Conservation (phyloP, 768 basidiomycete species). For the Panaeolus cyanescens region DNA sequence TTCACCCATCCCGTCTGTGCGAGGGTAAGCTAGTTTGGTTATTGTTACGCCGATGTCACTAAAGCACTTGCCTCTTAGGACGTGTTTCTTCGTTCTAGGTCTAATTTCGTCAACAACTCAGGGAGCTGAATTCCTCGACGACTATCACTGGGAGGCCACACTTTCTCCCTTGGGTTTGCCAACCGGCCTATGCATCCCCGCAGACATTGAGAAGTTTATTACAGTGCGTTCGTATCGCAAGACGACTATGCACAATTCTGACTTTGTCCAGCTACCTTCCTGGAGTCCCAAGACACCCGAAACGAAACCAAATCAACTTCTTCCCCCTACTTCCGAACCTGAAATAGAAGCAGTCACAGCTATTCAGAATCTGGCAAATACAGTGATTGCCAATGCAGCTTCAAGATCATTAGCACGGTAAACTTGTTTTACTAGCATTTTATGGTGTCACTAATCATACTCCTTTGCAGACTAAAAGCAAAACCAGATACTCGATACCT, state of each 20-base stretch:
- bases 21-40: conserved; percentile 71
- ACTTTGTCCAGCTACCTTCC: conserved; percentile 59
- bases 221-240: conserved; percentile 49
- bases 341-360: conserved; percentile 87
- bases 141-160: conserved; percentile 93
- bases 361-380: conserved; percentile 92
- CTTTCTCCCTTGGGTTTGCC: conserved; percentile 82
- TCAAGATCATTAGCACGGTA: conserved; percentile 88
- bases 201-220: conserved; percentile 80
- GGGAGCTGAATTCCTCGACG: conserved; percentile 92
- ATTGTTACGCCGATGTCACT: neutral
- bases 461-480: conserved; percentile 66
- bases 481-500: conserved; percentile 72
- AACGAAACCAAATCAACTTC: conserved; percentile 47
- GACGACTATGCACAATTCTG: neutral
- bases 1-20: conserved; percentile 85
- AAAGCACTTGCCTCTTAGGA: conserved; percentile 48
- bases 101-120: conserved; percentile 89
- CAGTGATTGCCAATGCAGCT: conserved; percentile 93
- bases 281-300: conserved; percentile 53
- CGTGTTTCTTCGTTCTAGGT: conserved; percentile 94
- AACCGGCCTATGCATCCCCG: conserved; percentile 89
- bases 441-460: neutral
- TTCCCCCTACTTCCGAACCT: conserved; percentile 63
- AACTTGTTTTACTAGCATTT: conserved; percentile 16